A percentile compares a stretch with the other conserved stretches of the same genome.
phyloP scores from a whole-genome alignment of 768 basidiomycete genomes.

The Hypholoma sublateritium region DNA sequence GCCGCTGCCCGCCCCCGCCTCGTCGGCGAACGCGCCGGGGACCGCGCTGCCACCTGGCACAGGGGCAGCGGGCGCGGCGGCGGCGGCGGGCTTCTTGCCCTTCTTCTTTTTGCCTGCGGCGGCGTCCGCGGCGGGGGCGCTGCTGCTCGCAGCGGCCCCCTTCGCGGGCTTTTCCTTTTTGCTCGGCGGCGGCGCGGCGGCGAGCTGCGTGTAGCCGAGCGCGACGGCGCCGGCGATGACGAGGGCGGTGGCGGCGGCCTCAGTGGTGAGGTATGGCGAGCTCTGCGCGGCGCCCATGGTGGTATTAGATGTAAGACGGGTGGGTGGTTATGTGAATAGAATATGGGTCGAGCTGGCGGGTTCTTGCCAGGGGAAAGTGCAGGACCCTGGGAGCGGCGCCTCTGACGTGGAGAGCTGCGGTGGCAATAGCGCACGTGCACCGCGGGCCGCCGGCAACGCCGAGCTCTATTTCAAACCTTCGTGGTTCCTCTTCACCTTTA shows the following conservation, averaged over 20 bases:
- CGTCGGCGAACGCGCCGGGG: constrained; percentile 1
- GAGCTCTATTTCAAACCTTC: too few species aligned
- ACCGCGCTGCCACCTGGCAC: not conserved
- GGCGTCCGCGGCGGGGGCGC: not conserved
- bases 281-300: constrained; percentile 50
- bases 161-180: not conserved
- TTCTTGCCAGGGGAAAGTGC: too few species aligned
- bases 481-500: too few species aligned
- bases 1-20: not conserved
- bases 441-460: too few species aligned
- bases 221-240: constrained; percentile 42
- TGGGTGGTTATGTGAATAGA: too few species aligned
- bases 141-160: not conserved
- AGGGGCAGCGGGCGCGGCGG: not conserved
- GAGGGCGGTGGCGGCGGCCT: constrained; percentile 35
- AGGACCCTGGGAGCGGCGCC: too few species aligned
- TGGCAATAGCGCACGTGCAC: too few species aligned
- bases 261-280: constrained; percentile 30
- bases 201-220: constrained; percentile 35
- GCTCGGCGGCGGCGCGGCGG: constrained; percentile 1
- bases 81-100: not conserved
- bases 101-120: constrained; percentile 3
- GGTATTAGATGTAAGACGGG: not conserved
- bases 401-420: too few species aligned
- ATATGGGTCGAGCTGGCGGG: too few species aligned